Evolutionary conservation across 495 filamentous ascomycete genomes (phyloP), one percentile per base, ranked within the genome.

Genomic region (Daldinia vernicosa): DNA sequence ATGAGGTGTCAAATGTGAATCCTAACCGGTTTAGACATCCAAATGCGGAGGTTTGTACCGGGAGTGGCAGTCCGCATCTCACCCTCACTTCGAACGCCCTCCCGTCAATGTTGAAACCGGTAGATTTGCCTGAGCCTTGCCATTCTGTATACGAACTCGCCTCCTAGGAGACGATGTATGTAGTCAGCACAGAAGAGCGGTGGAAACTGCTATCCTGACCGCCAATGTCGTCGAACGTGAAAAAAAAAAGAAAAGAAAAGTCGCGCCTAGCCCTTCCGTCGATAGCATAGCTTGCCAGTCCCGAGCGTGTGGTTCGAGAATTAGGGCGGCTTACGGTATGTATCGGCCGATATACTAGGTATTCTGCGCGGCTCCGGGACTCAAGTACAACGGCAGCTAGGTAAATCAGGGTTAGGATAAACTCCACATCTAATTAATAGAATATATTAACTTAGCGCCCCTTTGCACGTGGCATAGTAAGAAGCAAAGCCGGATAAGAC

Each of bases 181-280:
- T 47, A 24, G 43, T 47, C 43, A 47, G 43, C 43, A 47, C 19
- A 45, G 40, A 45, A 45, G 9, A 47, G 43, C 43, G 43, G 43
- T 47, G 43, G 43, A 47, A 47, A 24, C 22, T 47, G 22, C 43
- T 3, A 47, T 24, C 11, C 19, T 47, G 43, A 47, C 43, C 43
- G 43, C 43, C 19, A 47, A 19, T 47, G 43, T 19, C 17, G 40
- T 47, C 19, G 40, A 45, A 22, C 6, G 40, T 17, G 6, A 45
- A 45, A n/a, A 11, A n/a, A n/a, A n/a, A n/a, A n/a, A 40, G 15
- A n/a, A n/a, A 47, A 24, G 22, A 24, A 24, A 11, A 15, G 17
- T 9, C 19, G 43, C 43, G 19, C 19, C 24, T 47, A 24, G 11
- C 19, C 43, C 19, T 47, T 24, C 17, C 24, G 43, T 22, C 43